Evolutionary conservation across 495 filamentous ascomycete species (phyloP), one percentile per base, ranked within the genome.

Genomic region (Hyaloscypha bicolor): DNA sequence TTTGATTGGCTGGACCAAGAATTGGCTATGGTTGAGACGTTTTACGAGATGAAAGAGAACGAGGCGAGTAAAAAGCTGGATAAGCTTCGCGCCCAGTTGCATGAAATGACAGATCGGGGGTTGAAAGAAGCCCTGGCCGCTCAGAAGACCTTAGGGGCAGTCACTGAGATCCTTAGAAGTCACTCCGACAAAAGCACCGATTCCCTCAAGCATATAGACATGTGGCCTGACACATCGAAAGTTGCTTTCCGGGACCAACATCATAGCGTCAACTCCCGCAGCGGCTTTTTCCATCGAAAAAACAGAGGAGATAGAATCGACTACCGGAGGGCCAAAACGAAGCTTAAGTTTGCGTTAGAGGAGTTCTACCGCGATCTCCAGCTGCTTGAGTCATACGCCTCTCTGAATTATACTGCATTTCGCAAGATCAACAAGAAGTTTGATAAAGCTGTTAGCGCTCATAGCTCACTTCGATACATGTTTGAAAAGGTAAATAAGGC

Each of bases 361-460:
- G 95, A 98, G 76, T 97, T 91, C 73, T 97, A 99, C 75, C 88
- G 94, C 30, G 90, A 92, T 6, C 82, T 98, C 2, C 95, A 99
- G 75, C 83, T 98, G 19, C 77, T 99, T 25, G 96, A 97, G 77
- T 91, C 91, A 0, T 99, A 94, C 73, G 89, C 92, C 9, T 83
- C 93, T 25, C 80, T 97, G n/a, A 99, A 99, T 73, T 84, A 91
- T 60, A 94, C 92, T 2, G 95, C 93, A 2, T 97, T 98, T 68
- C 90, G 93, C 9, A 99, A 99, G 76, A 93, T 99, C 74, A 98
- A 94, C 78, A 99, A 99, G 79, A 99, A 99, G 79, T 97, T 93
- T 72, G 94, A 99, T 79, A 98, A 98, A 77, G 85, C 88, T 6
- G 85, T 92, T 60, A 87, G 94, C 67, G 87, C 92, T 58, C 86